A percentile compares a stretch with the other conserved stretches of the same genome.
phyloP scores from a whole-genome alignment of 495 filamentous ascomycete genomes.

The Neurospora sp. region DNA sequence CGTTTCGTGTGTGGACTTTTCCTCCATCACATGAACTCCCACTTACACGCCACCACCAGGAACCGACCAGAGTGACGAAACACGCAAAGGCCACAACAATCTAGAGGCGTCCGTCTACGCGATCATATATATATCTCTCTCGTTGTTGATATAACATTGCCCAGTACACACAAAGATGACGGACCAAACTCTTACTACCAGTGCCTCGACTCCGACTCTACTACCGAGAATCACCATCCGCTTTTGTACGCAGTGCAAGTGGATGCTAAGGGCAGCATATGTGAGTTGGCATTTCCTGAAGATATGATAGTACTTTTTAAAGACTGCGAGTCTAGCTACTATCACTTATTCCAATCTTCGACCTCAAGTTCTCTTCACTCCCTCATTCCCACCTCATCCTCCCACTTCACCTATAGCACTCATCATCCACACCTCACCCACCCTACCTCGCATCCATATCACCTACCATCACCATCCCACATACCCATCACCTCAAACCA shows the following conservation, averaged over 20 bases:
- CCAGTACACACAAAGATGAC: background rate
- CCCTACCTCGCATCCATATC: no score
- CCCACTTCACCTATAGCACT: background rate
- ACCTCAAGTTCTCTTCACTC: background rate
- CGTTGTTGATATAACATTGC: background rate
- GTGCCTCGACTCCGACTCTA: conserved; percentile 11
- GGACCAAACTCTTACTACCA: background rate
- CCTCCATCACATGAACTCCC: background rate
- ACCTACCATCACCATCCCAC: no score
- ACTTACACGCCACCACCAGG: background rate
- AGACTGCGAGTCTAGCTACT: no score
- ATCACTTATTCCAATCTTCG: background rate
- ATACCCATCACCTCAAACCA: no score
- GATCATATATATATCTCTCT: background rate
- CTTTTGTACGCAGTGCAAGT: conserved; percentile 82
- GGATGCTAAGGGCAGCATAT: conserved; percentile 81
- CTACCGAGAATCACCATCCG: conserved; percentile 55
- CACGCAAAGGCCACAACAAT: background rate
- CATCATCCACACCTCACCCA: background rate
- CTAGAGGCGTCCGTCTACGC: background rate
- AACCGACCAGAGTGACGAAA: background rate
- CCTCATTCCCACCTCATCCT: background rate
- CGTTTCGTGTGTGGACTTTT: background rate
- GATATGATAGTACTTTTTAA: background rate
- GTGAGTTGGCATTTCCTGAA: conserved; percentile 37